phyloP scores from a whole-genome alignment of 2,329 filamentous ascomycete species.

The Stagonosporopsis tanaceti region DNA sequence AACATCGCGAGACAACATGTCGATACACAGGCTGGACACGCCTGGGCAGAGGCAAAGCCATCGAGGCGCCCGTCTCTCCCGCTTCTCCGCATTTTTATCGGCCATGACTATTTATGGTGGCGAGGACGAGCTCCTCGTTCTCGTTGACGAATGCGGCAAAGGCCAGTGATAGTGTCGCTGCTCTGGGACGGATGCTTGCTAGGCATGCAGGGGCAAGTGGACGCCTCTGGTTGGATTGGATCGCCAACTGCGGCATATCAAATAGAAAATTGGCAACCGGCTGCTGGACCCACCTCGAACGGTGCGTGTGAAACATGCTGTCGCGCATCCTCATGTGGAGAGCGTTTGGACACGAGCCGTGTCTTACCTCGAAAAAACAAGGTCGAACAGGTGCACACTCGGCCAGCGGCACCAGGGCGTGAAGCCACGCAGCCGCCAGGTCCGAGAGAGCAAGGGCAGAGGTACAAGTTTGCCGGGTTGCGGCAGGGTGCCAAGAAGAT shows the following conservation, averaged over 20 bases:
- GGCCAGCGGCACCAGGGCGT: slow-evolving; percentile 5
- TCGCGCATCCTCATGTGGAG: slow-evolving; percentile 36
- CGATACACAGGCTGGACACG: background rate
- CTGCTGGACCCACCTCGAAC: slow-evolving; percentile 31
- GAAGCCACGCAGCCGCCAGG: background rate
- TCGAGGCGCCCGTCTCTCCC: slow-evolving; percentile 25
- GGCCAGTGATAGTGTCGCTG: slow-evolving; percentile 24
- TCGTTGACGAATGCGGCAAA: slow-evolving; percentile 31
- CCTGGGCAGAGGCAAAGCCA: slow-evolving; percentile 6
- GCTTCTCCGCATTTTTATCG: slow-evolving; percentile 49
- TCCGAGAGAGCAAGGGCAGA: slow-evolving; percentile 18
- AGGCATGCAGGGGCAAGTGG: slow-evolving; percentile 40
- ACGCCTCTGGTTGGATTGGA: slow-evolving; percentile 30
- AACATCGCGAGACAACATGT: background rate
- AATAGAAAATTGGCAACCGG: slow-evolving; percentile 32
- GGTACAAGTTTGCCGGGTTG: slow-evolving; percentile 25
- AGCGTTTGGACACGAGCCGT: slow-evolving; percentile 20
- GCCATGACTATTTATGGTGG: slow-evolving; percentile 46
- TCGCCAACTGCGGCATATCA: slow-evolving; percentile 37
- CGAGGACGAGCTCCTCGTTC: slow-evolving; percentile 34
- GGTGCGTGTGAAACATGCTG: slow-evolving; percentile 38
- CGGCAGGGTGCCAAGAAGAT: slow-evolving; percentile 35
- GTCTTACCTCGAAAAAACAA: slow-evolving; percentile 16
- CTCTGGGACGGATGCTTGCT: slow-evolving; percentile 20
- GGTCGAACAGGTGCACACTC: slow-evolving; percentile 4